Base-by-base conservation (phyloP, 257 asterid genomes). In the Avicennia marina region DNA sequence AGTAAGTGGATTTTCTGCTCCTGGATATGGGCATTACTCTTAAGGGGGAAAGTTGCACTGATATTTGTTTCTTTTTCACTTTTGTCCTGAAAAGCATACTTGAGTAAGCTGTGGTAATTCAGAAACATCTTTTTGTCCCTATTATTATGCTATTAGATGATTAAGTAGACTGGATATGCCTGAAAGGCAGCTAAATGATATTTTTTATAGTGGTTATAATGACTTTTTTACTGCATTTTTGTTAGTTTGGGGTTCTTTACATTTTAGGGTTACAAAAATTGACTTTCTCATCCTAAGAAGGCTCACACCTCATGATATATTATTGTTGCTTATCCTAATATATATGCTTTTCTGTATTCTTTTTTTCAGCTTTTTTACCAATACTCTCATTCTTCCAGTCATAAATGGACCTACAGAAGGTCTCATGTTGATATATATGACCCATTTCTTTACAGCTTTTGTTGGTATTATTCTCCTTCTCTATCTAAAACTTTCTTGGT, bases 371-470 rank as follows among this genome's bases (percentile, higher is more conserved):
- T 90, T 39, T 67, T 90, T 90, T 75, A 90, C 96, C 75, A 86
- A 84, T 67, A 84, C 93, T 53, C 95, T 90, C 64, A 79, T 90
- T 72, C 97, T 90, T 77, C 97, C 97, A 1, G 97, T 72, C 16
- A 50, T 90, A 68, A 90, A 90, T 76, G 97, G 97, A 56, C 97
- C 97, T 18, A 90, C 97, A 0, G 97, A 90, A 75, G 97, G 97
- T 49, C 95, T 86, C 62, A 66, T 75, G 82, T 64, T 90, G 86
- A 86, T 90, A 75, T 90, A 82, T 62, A 10, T 75, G 58, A 46
- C 44, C 73, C 97, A 90, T 72, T 72, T 74, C 72, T 80, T 90
- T 62, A 90, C 97, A 24, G 82, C 85, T 60, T 56, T 84, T 45
- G 90, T 86, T 66, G 94, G 87, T 82, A 80, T 13, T 58, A 45